Percentiles rank a stretch among this genome's conserved stretches.
Conservation (phyloP, 176 grass and related monocot genomes). For the Carex pumila region DNA sequence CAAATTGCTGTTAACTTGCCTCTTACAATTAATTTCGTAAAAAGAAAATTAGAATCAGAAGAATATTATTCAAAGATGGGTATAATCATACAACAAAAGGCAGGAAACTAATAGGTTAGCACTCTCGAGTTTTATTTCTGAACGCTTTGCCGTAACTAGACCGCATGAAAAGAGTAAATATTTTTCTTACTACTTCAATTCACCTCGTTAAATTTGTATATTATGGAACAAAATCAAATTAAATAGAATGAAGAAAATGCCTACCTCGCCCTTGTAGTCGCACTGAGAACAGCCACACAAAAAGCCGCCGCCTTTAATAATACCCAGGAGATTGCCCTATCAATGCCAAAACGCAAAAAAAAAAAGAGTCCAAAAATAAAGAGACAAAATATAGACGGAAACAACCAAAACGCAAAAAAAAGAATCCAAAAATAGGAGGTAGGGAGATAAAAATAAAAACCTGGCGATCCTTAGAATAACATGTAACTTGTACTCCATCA, state of each 20-base stretch:
- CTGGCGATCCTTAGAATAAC: not conserved
- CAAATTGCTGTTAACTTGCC: not conserved
- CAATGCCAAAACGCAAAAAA: not conserved
- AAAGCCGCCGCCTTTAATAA: constrained; percentile 39
- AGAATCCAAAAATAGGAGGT: not conserved
- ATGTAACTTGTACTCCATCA: not conserved
- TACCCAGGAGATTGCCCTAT: constrained; percentile 32
- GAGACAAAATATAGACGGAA: not conserved
- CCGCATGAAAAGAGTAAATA: not conserved
- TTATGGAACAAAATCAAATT: not conserved
- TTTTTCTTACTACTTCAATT: not conserved
- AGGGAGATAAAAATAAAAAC: not conserved
- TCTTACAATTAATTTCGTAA: not conserved
- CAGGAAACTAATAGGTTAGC: not conserved
- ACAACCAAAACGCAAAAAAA: not conserved
- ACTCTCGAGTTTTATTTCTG: not conserved
- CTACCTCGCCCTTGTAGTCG: constrained; percentile 32
- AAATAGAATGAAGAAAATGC: not conserved
- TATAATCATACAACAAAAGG: not conserved
- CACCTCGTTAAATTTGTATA: not conserved
- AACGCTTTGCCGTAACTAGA: not conserved
- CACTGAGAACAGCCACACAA: constrained; percentile 40
- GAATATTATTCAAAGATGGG: not conserved
- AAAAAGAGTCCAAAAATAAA: not conserved
- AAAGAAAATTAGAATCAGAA: not conserved